Percentiles rank a stretch among this genome's conserved stretches.
Conservation (phyloP, 805 yeast genomes). For the Candida orba region DNA sequence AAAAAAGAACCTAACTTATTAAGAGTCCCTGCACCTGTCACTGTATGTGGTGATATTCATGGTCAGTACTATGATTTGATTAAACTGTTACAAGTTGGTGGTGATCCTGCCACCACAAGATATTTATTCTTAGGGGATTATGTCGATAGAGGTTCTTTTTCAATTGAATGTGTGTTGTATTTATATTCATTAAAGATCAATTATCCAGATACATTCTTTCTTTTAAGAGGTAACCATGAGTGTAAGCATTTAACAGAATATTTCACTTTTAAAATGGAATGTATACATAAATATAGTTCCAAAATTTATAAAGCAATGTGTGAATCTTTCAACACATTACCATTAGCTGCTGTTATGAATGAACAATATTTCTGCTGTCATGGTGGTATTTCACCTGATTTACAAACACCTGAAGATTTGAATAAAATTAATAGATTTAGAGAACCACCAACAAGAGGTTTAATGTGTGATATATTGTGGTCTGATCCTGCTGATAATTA, state of each 20-base stretch:
- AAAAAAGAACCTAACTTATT: constrained; percentile 71
- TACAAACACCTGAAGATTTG: constrained; percentile 63
- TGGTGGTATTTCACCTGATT: constrained; percentile 90
- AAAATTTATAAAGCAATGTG: constrained; percentile 67
- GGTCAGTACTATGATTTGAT: constrained; percentile 90
- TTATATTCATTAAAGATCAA: constrained; percentile 73
- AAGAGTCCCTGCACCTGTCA: constrained; percentile 83
- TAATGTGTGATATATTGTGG: constrained; percentile 95
- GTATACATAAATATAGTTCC: constrained; percentile 71
- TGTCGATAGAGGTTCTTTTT: constrained; percentile 90
- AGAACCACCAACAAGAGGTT: constrained; percentile 89
- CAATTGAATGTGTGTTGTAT: constrained; percentile 73
- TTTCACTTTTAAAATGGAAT: constrained; percentile 88
- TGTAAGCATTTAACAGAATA: constrained; percentile 89
- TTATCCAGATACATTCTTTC: constrained; percentile 65
- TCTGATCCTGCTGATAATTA: constrained; percentile 92
- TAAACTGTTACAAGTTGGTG: constrained; percentile 90
- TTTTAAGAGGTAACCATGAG: constrained; percentile 93
- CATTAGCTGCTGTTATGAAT: constrained; percentile 90
- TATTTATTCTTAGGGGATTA: constrained; percentile 89
- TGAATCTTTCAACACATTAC: constrained; percentile 76
- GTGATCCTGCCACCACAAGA: constrained; percentile 69
- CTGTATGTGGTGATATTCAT: constrained; percentile 96
- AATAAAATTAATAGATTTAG: constrained; percentile 67
- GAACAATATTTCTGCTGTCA: constrained; percentile 93